Conservation (phyloP, 1,284 basidiomycete genomes). For the Cryptococcus sp. region DNA sequence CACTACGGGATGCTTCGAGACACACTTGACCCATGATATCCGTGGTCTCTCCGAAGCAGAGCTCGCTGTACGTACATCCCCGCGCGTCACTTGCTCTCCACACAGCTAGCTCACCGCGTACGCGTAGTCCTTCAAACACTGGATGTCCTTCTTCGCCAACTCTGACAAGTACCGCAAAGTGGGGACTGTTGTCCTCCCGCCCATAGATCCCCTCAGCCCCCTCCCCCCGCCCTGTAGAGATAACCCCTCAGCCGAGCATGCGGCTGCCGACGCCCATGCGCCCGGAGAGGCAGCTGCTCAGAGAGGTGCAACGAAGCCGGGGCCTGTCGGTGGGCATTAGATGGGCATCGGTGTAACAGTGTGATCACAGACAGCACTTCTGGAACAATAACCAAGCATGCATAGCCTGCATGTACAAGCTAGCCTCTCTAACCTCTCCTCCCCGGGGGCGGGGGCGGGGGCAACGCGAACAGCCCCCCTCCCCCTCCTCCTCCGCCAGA, state of each 20-base stretch:
- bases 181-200: slow-evolving; percentile 55
- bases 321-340: slow-evolving; percentile 8
- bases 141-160: slow-evolving; percentile 82
- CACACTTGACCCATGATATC: slow-evolving; percentile 82
- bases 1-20: slow-evolving; percentile 85
- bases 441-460: slow-evolving; percentile 46
- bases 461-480: slow-evolving; percentile 36
- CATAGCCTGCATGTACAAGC: background rate
- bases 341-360: background rate
- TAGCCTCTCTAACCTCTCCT: slow-evolving; percentile 8
- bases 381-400: slow-evolving; percentile 1
- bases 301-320: slow-evolving; percentile 12
- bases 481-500: slow-evolving; percentile 13
- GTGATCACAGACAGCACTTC: background rate
- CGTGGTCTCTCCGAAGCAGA: slow-evolving; percentile 73
- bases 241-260: slow-evolving; percentile 9
- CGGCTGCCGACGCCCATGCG: slow-evolving; percentile 11
- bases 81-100: background rate
- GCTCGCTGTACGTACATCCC: slow-evolving; percentile 63
- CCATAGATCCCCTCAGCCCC: slow-evolving; percentile 74
- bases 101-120: slow-evolving; percentile 5
- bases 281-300: slow-evolving; percentile 20
- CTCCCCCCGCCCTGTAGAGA: slow-evolving; percentile 68
- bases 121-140: slow-evolving; percentile 67
- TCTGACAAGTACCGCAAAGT: slow-evolving; percentile 73